phyloP scores from a whole-genome alignment of 1,139 yeast genomes.

The Hyphopichia buzzinii region DNA sequence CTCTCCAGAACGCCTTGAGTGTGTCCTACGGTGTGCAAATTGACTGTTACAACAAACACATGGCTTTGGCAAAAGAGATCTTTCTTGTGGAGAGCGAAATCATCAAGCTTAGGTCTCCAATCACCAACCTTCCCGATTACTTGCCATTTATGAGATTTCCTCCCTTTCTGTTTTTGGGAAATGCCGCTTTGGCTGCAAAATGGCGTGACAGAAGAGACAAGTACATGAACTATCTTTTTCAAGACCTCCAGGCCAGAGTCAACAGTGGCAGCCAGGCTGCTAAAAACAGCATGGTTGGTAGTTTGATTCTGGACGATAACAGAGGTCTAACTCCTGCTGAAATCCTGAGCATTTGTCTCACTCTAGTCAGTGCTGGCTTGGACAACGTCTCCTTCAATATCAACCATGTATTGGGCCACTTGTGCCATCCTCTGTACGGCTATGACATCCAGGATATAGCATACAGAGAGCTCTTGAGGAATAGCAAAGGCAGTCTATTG shows the following conservation, averaged over 20 bases:
- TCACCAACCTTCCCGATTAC: slow-evolving; percentile 61
- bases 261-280: slow-evolving; percentile 13
- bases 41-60: slow-evolving; percentile 41
- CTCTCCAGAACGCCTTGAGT: slow-evolving; percentile 54
- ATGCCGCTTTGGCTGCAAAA: slow-evolving; percentile 26
- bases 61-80: slow-evolving; percentile 49
- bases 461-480: slow-evolving; percentile 27
- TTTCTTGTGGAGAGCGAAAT: slow-evolving; percentile 64
- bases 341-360: slow-evolving; percentile 61
- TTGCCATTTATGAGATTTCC: slow-evolving; percentile 48
- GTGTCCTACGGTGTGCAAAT: slow-evolving; percentile 61
- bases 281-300: slow-evolving; percentile 43
- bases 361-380: slow-evolving; percentile 78
- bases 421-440: slow-evolving; percentile 50
- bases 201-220: slow-evolving; percentile 49
- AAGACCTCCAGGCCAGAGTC: slow-evolving; percentile 19
- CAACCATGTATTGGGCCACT: slow-evolving; percentile 59
- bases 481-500: slow-evolving; percentile 26
- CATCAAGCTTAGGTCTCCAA: slow-evolving; percentile 60
- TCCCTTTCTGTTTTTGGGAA: slow-evolving; percentile 20
- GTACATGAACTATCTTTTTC: slow-evolving; percentile 49
- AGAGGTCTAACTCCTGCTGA: slow-evolving; percentile 35
- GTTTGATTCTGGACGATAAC: slow-evolving; percentile 21
- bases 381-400: slow-evolving; percentile 70
- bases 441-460: slow-evolving; percentile 43